phyloP scores from a whole-genome alignment of 2,329 filamentous ascomycete genomes.

The Cercospora sp. region DNA sequence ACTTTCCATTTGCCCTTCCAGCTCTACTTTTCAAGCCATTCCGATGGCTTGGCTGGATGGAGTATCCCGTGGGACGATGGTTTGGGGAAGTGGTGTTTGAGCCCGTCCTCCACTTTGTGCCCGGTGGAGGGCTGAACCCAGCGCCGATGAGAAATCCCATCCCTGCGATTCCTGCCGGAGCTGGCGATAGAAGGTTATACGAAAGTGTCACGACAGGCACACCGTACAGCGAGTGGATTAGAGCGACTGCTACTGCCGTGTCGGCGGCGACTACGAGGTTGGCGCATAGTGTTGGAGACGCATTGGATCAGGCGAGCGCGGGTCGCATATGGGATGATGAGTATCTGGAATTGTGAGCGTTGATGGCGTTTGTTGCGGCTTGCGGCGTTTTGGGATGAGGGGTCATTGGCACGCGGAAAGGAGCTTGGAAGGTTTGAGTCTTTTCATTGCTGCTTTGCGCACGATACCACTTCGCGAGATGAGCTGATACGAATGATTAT shows the following conservation, averaged over 20 bases:
- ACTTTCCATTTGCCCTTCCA: constrained; percentile 57
- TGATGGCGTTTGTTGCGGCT: background rate
- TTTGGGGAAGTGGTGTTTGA: constrained; percentile 23
- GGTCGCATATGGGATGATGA: constrained; percentile 36
- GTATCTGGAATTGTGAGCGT: constrained; percentile 18
- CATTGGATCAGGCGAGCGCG: constrained; percentile 29
- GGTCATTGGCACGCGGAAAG: background rate
- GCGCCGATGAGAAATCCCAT: background rate
- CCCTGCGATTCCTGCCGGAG: background rate
- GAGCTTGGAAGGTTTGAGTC: background rate
- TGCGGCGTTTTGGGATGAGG: background rate
- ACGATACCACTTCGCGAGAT: constrained; percentile 15
- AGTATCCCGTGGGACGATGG: constrained; percentile 39
- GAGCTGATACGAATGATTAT: constrained; percentile 9
- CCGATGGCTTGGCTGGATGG: constrained; percentile 20
- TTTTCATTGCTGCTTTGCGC: constrained; percentile 14
- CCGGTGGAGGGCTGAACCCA: background rate
- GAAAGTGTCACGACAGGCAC: constrained; percentile 6
- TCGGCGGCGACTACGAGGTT: constrained; percentile 24
- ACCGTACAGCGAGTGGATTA: constrained; percentile 18
- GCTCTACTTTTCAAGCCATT: constrained; percentile 53
- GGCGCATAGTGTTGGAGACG: constrained; percentile 27
- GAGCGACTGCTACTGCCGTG: constrained; percentile 17
- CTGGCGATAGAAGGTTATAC: background rate
- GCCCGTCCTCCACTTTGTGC: constrained; percentile 1